A percentile compares a stretch with the other conserved stretches of the same genome.
These are phyloP conservation scores for Bipolaris bicolor DNA, from an alignment of 2,329 filamentous ascomycete species.

Conservation along the genomic window DNA sequence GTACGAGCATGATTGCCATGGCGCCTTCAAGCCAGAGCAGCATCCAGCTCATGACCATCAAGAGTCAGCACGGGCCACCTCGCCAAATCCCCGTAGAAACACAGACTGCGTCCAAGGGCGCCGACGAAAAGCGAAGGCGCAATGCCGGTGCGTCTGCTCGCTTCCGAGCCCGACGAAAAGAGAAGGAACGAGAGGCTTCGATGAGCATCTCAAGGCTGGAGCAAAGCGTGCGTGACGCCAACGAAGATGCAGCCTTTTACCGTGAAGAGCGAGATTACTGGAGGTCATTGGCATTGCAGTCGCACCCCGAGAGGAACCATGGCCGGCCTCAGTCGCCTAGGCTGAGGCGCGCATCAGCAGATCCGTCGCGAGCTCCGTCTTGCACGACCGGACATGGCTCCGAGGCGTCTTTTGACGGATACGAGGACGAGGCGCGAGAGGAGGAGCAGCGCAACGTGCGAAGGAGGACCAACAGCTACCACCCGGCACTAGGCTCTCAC, in stretches of 20 bases:
- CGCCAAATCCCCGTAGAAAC: conserved; percentile 75
- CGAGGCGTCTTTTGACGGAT: conserved; percentile 40
- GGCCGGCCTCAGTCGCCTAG: conserved; percentile 54
- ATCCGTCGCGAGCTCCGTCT: conserved; percentile 37
- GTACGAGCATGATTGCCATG: conserved; percentile 52
- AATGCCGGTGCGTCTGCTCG: conserved; percentile 86
- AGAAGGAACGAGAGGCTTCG: conserved; percentile 76
- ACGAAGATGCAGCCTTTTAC: conserved; percentile 75
- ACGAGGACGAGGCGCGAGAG: conserved; percentile 40
- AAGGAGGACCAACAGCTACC: conserved; percentile 46
- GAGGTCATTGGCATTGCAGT: conserved; percentile 60
- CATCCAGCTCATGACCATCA: conserved; percentile 61
- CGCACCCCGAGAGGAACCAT: conserved; percentile 57
- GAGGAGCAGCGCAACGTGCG: conserved; percentile 45
- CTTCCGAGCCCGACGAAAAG: conserved; percentile 81
- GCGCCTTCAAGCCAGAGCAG: conserved; percentile 55
- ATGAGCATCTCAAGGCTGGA: conserved; percentile 73
- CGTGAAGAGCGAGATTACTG: conserved; percentile 74
- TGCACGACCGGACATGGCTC: conserved; percentile 40
- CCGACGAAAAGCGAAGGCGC: conserved; percentile 82
- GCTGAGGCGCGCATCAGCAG: conserved; percentile 39
- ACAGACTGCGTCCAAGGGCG: conserved; percentile 79
- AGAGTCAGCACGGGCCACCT: conserved; percentile 57
- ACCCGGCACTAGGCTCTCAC: conserved; percentile 35
- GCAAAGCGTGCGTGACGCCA: conserved; percentile 69